Base-by-base conservation (phyloP, 1,139 yeast species). In the Nakaseomyces glabratus region DNA sequence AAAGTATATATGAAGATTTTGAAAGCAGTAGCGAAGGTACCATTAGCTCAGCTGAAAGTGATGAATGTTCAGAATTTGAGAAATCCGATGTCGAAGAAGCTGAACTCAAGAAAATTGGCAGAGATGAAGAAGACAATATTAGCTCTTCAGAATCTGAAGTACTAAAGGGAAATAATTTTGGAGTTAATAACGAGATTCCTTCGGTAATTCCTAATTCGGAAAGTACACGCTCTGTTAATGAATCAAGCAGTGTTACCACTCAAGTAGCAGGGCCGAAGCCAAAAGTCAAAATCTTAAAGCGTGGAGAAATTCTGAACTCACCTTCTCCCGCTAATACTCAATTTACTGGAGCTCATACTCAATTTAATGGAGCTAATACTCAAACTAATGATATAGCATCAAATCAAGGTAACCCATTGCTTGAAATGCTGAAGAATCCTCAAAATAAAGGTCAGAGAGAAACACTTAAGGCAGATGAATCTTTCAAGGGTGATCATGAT, bases 151-250 rank as follows among this genome's bases (percentile, higher is more conserved):
- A 38, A 24, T 29, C 14, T n/a, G 39, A 33, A 2, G 41, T 30
- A 8, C 29, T 40, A 3, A 34, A 34, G 32, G 40, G 31, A 23
- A 36, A 36, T 22, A 22, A 28, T 11, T 43, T 47, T 23, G 16
- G 46, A 51, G 33, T 11, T 17, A 48, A 46, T 28, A 58, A 60
- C 42, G 65, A 58, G 34, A 52, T 58, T 31, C 66, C 60, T 12
- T 53, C 62, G 40, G 65, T 60, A 33, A 65, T 63, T 31, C 66
- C 61, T 32, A 20, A 14, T 11, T 34, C 31, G 13, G 43, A 36
- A 13, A 39, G 40, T 24, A 29, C 34, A 10, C 30, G 33, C 16
- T 37, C 43, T 4, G 18, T 35, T 6, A 37, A 37, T 10, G 37
- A 36, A 11, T 24, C 37, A 6, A 28, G 13, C 6, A 14, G 13